Evolutionary conservation across 345 rosid species (phyloP), one percentile per base, ranked within the genome.

Genomic region (Raphanus sativus): DNA sequence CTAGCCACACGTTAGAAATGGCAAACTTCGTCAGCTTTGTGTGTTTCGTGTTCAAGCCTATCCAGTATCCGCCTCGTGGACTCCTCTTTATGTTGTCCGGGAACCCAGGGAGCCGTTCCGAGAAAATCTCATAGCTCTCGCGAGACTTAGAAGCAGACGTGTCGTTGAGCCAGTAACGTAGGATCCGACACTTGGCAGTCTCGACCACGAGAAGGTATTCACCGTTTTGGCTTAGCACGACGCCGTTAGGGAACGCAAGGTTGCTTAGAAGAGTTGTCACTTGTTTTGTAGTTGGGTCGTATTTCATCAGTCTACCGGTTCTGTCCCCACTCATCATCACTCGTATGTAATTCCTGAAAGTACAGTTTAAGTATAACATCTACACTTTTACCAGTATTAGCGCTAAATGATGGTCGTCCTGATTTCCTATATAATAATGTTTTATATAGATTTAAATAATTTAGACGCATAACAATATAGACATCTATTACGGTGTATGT

Each of bases 61-160:
- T 89, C 96, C 97, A 90, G 52, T 75, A 89, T 4, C 91, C 93
- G 24, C 91, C 92, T 56, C 87, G 80, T 0, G 88, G 84, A 67
- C 88, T 87, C 59, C 81, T 86, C 74, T 82, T 90, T 70, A 90
- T 86, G 70, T 90, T 92, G 71, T 92, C 96, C 2, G 92, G 91
- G 56, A 88, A 85, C 11, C 96, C 91, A 2, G 85, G 88, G 50
- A 92, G 87, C 34, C 15, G 56, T 5, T 76, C 75, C 5, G 87
- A 86, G 8, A 92, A 83, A 9, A 79, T 34, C 29, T 84, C 88
- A 36, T 76, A 54, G 75, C 6, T 2, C 10, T 76, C 34, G 77
- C 65, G 21, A 69, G 77, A 62, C 59, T 81, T 13, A 69, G 75
- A 67, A 8, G 34, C 28, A 36, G 68, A 70, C 63, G 79, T 69